A percentile compares a stretch with the other conserved stretches of the same genome.
phyloP scores from a whole-genome alignment of 2,329 filamentous ascomycete genomes.

The Nothomitra cinnamomea region DNA sequence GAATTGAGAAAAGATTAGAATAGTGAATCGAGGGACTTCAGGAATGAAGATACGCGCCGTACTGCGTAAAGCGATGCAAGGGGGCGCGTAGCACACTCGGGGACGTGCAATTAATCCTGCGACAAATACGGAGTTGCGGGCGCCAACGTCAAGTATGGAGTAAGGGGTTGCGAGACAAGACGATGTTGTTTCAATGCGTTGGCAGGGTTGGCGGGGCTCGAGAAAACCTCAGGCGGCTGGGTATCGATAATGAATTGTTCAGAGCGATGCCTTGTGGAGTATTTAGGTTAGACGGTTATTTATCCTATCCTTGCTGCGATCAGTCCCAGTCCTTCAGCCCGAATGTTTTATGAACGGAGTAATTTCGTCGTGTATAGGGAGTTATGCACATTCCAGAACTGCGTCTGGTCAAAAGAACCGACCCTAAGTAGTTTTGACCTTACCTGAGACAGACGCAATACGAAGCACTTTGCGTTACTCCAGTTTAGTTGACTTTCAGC shows the following conservation, averaged over 20 bases:
- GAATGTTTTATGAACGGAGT: too few species aligned
- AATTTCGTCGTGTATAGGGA: too few species aligned
- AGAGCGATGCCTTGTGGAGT: background rate
- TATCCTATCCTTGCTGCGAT: too few species aligned
- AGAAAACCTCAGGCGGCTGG: background rate
- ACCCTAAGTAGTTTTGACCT: too few species aligned
- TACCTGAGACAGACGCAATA: too few species aligned
- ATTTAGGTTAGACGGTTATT: too few species aligned
- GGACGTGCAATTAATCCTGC: background rate
- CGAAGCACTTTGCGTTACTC: too few species aligned
- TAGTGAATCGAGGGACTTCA: background rate
- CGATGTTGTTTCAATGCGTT: slow-evolving; percentile 1
- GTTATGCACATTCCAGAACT: too few species aligned
- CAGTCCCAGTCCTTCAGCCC: too few species aligned
- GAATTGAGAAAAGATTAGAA: background rate
- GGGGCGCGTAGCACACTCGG: background rate
- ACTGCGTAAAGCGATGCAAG: slow-evolving; percentile 1
- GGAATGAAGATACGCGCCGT: background rate
- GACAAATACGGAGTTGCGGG: background rate
- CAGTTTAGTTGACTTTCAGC: too few species aligned
- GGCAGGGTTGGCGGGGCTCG: background rate
- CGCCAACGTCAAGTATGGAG: slow-evolving; percentile 3
- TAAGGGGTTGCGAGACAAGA: background rate
- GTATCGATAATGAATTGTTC: background rate
- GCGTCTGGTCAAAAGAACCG: too few species aligned